Evolutionary conservation across 2,329 filamentous ascomycete genomes (phyloP).

Genomic region (Monilinia laxa): DNA sequence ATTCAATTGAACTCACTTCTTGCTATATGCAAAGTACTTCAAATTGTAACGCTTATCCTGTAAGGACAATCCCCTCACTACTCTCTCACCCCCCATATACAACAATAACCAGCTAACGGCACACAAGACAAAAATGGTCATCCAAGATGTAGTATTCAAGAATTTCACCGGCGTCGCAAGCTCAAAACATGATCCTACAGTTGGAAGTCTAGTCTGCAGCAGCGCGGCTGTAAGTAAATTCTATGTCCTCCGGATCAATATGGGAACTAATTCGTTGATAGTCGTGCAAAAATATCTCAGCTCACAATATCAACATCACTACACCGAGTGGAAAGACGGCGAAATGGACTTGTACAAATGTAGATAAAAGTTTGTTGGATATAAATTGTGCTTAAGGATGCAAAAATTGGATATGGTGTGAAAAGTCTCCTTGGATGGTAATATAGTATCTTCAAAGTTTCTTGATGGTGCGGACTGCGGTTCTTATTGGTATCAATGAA

Average conservation of each 20-base stretch:
- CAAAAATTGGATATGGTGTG: too few relatives aligned
- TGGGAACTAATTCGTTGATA: not conserved
- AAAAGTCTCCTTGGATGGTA: not conserved
- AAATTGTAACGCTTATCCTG: slow-evolving; percentile 58
- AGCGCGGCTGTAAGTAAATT: slow-evolving; percentile 41
- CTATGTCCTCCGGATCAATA: not conserved
- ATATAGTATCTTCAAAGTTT: not conserved
- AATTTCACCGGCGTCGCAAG: slow-evolving; percentile 44
- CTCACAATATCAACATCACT: slow-evolving; percentile 47
- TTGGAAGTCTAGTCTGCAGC: slow-evolving; percentile 49
- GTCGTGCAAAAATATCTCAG: slow-evolving; percentile 47
- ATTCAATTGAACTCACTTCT: slow-evolving; percentile 45
- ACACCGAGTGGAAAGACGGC: slow-evolving; percentile 47
- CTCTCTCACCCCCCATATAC: slow-evolving; percentile 25
- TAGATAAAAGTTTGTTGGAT: slow-evolving; percentile 35
- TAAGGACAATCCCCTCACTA: slow-evolving; percentile 33
- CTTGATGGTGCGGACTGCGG: too few relatives aligned
- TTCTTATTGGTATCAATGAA: too few relatives aligned
- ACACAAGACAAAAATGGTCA: slow-evolving; percentile 45
- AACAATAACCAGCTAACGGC: slow-evolving; percentile 47
- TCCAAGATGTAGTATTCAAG: slow-evolving; percentile 53
- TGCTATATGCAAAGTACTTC: slow-evolving; percentile 59
- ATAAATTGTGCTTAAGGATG: slow-evolving; percentile 13
- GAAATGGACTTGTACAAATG: slow-evolving; percentile 46
- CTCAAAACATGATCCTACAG: slow-evolving; percentile 45